A percentile compares a stretch with the other conserved stretches of the same genome.
phyloP scores from a whole-genome alignment of 805 yeast genomes.

The Suhomyces sp. region DNA sequence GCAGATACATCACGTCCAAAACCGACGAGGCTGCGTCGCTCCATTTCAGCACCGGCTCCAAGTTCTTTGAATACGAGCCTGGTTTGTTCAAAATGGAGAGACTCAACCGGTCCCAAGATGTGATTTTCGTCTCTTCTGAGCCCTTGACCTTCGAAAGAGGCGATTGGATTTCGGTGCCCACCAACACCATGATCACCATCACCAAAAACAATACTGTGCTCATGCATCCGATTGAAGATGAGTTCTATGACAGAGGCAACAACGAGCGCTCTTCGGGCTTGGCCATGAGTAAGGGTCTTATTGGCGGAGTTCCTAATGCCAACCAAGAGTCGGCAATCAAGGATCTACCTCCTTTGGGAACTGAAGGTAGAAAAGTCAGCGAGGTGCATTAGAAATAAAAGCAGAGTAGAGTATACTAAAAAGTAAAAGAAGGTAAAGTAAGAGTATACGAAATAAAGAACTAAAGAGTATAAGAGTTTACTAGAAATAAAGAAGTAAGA shows the following conservation, averaged over 20 bases:
- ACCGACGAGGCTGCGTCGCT: constrained; percentile 95
- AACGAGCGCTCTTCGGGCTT: constrained; percentile 67
- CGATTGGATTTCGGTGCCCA: constrained; percentile 97
- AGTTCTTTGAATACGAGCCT: constrained; percentile 84
- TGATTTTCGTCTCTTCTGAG: constrained; percentile 95
- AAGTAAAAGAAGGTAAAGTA: too few species aligned
- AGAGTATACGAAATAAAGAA: too few species aligned
- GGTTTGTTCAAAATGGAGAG: constrained; percentile 95
- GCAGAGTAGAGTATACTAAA: too few species aligned
- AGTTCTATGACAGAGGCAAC: constrained; percentile 76
- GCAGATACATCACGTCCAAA: constrained; percentile 83
- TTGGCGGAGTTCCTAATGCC: constrained; percentile 78
- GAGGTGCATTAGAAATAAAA: constrained; percentile 3
- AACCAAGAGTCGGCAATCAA: constrained; percentile 19
- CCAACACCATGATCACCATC: constrained; percentile 81
- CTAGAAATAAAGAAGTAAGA: too few species aligned
- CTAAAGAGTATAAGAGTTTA: too few species aligned
- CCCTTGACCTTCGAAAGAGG: constrained; percentile 95
- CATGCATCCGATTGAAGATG: constrained; percentile 87
- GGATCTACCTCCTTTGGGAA: constrained; percentile 33
- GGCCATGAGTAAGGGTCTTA: constrained; percentile 88
- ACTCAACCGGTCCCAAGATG: constrained; percentile 86
- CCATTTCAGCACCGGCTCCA: constrained; percentile 91
- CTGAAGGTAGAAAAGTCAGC: constrained; percentile 31
- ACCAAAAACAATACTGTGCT: constrained; percentile 76